Evolutionary conservation across 306 rosid genomes (phyloP), one percentile per base, ranked within the genome.

Genomic region (Quercus suber): DNA sequence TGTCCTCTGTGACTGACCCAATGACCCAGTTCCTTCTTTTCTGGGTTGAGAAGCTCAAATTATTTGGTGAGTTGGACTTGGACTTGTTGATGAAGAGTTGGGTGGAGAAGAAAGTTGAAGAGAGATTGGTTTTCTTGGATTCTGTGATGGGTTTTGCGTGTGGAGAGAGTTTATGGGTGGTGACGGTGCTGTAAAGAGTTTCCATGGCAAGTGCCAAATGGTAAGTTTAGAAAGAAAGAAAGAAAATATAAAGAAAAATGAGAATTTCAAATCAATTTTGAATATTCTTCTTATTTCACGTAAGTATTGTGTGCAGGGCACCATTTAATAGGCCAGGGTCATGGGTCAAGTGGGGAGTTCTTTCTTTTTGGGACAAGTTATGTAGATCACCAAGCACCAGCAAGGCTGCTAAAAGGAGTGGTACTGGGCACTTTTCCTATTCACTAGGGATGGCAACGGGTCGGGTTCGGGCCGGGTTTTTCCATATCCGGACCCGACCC

Each of bases 1-100:
- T 75, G 75, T 91, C 95, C 86, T 89, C 94, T 2, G 89, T 51
- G 11, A 91, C 78, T 55, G 92, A 84, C 72, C 80, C 51, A 71
- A 87, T 71, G 18, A 80, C 19, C 80, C 77, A 84, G 77, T 74
- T 28, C 75, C 88, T 86, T 80, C 88, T 86, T 41, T 75, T 41
- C 4, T 73, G 31, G 51, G 74, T 14, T 45, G 86, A 75, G 69
- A 77, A 59, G 76, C 52, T 56, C 74, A 43, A 71, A 31, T 79
- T 81, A 53, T 71, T 73, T 2, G 71, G 61, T 20, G 84, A 79
- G 74, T 41, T 55, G 19, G 57, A 74, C 15, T 49, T 49, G 53
- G 45, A 41, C 45, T 8, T 41, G 45, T 65, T 70, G 23, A 59
- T 33, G 75, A 30, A 55, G 88, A 69, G 17, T 74, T 56, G 82